Base-by-base conservation (phyloP, 495 filamentous ascomycete species). In the Hypoxylon trugodes region DNA sequence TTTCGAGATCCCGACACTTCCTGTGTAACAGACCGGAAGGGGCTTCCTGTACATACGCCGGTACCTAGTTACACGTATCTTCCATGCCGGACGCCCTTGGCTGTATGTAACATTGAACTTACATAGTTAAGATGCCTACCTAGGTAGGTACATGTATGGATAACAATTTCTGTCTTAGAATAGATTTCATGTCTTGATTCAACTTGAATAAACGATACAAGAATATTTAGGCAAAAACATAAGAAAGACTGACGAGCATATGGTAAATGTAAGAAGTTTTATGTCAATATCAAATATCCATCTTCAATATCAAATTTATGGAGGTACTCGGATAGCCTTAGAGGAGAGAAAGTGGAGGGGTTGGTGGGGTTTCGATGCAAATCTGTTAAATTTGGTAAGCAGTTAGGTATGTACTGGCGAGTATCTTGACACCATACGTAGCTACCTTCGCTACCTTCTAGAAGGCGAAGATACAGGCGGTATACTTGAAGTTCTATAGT, bases 281-380 rank as follows among this genome's bases (percentile, higher is more conserved):
- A n/a, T n/a, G n/a, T n/a, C n/a, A n/a, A n/a, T n/a, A n/a, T n/a
- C n/a, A n/a, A n/a, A n/a, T n/a, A n/a, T n/a, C n/a, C n/a, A n/a
- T n/a, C n/a, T n/a, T n/a, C n/a, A n/a, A n/a, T n/a, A n/a, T n/a
- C n/a, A n/a, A n/a, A n/a, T n/a, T n/a, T n/a, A n/a, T n/a, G n/a
- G n/a, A n/a, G n/a, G n/a, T n/a, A n/a, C n/a, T n/a, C 18, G 32
- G 28, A 13, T 43, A 9, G 9, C 30, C 28, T 35, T 13, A n/a
- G 48, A 52, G 48, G 35, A 52, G 48, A 28, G 48, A 52, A 52
- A 52, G 48, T 52, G 48, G 48, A 40, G 35, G 48, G 48, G 41
- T 38, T 38, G 35, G 48, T 40, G 48, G 48, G 48, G 48, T 38
- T 52, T 38, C 28, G 36, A 30, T 5, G 28, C 5, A 30, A 4